Percentiles rank a stretch among this genome's conserved stretches.
phyloP scores from a whole-genome alignment of 306 rosid species.

The Abrus pulchellus region DNA sequence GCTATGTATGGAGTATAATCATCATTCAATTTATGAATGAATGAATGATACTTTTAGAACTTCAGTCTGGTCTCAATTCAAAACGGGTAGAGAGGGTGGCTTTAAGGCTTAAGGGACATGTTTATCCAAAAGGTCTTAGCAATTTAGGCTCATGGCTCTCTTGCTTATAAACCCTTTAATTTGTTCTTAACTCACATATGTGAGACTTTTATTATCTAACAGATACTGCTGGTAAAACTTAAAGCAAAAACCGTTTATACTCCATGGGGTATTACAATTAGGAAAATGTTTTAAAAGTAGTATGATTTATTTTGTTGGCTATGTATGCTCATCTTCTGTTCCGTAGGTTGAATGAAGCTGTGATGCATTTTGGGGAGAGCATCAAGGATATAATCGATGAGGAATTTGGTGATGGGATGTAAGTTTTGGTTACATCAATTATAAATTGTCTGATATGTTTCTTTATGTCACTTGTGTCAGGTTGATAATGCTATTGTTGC shows the following conservation, averaged over 20 bases:
- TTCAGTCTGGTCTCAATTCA: no score
- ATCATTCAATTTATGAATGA: neutral
- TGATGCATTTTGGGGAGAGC: slow-evolving; percentile 98
- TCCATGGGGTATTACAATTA: neutral
- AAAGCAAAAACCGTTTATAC: neutral
- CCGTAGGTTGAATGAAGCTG: slow-evolving; percentile 90
- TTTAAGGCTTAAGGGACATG: no score
- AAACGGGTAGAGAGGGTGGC: no score
- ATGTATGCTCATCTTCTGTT: slow-evolving; percentile 39
- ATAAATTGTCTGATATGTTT: slow-evolving; percentile 23
- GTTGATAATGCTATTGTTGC: slow-evolving; percentile 1
- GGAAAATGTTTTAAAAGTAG: no score
- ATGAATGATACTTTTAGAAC: neutral
- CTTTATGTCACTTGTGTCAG: neutral
- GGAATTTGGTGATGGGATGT: slow-evolving; percentile 99
- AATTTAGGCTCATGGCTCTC: no score
- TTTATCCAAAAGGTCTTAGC: no score
- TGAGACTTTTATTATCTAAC: no score
- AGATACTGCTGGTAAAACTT: no score
- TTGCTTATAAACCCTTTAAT: no score
- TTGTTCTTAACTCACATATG: no score
- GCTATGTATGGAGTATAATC: neutral
- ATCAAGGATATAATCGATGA: slow-evolving; percentile 94
- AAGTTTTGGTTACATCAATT: slow-evolving; percentile 52
- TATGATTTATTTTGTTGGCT: slow-evolving; percentile 4